phyloP scores from a whole-genome alignment of 2,329 filamentous ascomycete species.

The Xylaria sp. region DNA sequence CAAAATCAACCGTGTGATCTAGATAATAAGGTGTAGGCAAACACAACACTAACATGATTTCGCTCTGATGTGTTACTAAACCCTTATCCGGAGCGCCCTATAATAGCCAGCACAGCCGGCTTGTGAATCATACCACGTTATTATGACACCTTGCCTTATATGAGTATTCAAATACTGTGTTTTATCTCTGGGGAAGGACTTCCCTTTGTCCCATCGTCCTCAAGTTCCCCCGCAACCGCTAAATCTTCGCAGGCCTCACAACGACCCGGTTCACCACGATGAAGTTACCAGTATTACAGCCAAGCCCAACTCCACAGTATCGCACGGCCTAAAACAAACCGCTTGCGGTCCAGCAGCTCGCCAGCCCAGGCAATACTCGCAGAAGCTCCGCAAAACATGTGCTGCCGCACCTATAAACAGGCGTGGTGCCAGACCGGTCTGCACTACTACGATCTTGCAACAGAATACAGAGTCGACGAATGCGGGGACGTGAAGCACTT shows the following conservation, averaged over 20 bases:
- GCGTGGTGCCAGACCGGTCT: background rate
- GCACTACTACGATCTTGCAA: background rate
- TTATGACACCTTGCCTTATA: background rate
- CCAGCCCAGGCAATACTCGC: background rate
- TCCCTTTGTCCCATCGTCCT: background rate
- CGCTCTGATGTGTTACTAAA: background rate
- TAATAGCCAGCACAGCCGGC: background rate
- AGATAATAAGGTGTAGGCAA: background rate
- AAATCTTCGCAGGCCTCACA: background rate
- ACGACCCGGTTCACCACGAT: background rate
- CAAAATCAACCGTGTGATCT: background rate
- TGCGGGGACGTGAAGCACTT: background rate
- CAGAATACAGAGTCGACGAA: background rate
- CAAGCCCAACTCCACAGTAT: background rate
- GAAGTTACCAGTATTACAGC: background rate
- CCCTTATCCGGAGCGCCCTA: background rate
- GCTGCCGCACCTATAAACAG: background rate
- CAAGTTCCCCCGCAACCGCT: background rate
- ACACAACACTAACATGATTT: background rate
- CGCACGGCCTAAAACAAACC: background rate
- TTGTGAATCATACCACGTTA: background rate
- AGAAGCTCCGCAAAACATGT: background rate
- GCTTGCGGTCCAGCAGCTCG: no score
- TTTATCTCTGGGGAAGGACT: background rate
- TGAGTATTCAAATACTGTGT: background rate